Percentiles rank a stretch among this genome's conserved stretches.
phyloP scores from a whole-genome alignment of 176 grass and related monocot species.

The Cenchrus americanus region DNA sequence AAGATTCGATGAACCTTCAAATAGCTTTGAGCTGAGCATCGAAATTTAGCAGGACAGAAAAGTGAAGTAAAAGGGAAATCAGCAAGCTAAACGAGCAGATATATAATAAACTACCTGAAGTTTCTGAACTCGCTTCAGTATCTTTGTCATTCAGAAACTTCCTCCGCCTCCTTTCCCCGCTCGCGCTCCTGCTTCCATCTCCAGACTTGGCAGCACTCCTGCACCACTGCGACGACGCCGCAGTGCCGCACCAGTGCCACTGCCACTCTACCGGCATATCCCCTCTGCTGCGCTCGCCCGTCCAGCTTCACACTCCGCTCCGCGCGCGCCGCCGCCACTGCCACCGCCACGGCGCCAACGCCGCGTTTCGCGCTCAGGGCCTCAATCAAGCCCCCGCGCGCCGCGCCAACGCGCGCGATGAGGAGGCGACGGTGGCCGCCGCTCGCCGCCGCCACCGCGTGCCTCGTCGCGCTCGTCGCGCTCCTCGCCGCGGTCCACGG shows the following conservation, averaged over 20 bases:
- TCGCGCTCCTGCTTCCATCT: neutral
- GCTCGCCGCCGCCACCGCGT: conserved; percentile 13
- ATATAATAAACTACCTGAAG: neutral
- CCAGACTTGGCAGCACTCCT: neutral
- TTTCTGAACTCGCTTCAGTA: neutral
- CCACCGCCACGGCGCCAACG: no score
- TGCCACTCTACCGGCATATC: neutral
- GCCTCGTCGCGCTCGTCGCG: conserved; percentile 23
- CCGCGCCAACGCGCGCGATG: neutral
- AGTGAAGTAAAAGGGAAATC: no score
- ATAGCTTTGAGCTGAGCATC: no score
- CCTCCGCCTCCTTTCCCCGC: neutral
- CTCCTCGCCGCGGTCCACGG: conserved; percentile 4
- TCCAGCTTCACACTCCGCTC: no score
- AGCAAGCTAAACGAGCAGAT: neutral
- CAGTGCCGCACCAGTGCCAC: neutral
- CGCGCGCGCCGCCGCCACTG: no score
- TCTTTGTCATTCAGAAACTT: neutral
- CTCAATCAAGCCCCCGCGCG: no score
- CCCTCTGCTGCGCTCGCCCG: neutral
- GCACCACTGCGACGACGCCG: neutral
- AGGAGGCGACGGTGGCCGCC: conserved; percentile 1
- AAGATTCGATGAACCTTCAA: no score
- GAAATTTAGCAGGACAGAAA: no score
- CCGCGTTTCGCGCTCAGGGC: no score